These are phyloP conservation scores for Amauroascus verrucosus DNA, from an alignment of 2,329 filamentous ascomycete species.

Conservation along the genomic window DNA sequence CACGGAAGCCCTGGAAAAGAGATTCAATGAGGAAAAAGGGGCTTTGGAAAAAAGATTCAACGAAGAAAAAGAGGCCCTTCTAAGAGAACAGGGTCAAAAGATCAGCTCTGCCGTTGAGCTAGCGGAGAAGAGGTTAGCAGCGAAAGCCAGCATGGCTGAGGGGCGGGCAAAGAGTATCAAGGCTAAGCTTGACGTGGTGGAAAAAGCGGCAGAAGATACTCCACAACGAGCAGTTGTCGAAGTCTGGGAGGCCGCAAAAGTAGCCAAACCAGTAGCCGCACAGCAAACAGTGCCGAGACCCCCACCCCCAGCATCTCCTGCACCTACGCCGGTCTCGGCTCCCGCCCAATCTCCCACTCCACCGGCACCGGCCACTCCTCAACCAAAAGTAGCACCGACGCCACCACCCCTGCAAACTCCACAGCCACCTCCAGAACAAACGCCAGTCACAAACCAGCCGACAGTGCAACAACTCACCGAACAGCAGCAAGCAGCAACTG, in stretches of 20 bases:
- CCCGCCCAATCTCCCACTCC: slow-evolving; percentile 14
- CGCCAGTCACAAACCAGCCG: neutral
- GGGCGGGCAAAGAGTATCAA: slow-evolving; percentile 53
- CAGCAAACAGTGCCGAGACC: slow-evolving; percentile 16
- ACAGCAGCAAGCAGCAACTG: slow-evolving; percentile 17
- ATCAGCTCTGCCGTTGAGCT: slow-evolving; percentile 55
- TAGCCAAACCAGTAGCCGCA: slow-evolving; percentile 29
- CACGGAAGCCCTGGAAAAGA: slow-evolving; percentile 31
- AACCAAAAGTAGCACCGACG: slow-evolving; percentile 15
- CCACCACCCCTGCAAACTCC: slow-evolving; percentile 8
- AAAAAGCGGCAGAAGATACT: slow-evolving; percentile 73
- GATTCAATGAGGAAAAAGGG: no score
- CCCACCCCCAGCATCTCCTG: slow-evolving; percentile 14
- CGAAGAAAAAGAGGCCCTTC: slow-evolving; percentile 33
- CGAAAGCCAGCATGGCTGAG: slow-evolving; percentile 70
- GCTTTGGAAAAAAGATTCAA: slow-evolving; percentile 32
- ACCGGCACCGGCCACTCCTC: slow-evolving; percentile 14
- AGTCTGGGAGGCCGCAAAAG: slow-evolving; percentile 75
- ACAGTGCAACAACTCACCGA: neutral
- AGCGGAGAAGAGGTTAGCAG: slow-evolving; percentile 61
- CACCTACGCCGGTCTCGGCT: slow-evolving; percentile 15
- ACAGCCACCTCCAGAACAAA: neutral
- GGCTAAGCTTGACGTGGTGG: slow-evolving; percentile 67
- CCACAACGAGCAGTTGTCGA: slow-evolving; percentile 73
- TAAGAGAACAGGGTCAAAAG: slow-evolving; percentile 45